Conservation (phyloP, 169 alveolate species). For the Theileria annulata region DNA sequence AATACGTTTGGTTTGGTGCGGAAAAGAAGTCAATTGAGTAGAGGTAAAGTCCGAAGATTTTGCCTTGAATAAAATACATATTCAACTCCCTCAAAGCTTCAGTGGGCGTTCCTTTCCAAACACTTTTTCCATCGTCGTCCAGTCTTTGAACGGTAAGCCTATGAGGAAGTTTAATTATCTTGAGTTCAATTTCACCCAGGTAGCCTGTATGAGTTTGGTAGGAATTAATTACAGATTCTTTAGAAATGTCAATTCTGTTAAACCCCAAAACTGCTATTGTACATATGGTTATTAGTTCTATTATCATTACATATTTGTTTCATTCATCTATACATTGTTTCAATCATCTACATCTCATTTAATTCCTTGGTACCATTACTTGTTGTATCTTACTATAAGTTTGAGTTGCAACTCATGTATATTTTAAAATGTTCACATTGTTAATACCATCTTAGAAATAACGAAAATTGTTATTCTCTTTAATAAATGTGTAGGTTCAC, state of each 20-base stretch:
- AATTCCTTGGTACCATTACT: neutral
- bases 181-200: neutral
- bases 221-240: neutral
- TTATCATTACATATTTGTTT: neutral
- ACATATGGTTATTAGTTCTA: neutral
- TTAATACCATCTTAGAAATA: neutral
- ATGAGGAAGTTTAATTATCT: neutral
- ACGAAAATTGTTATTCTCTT: neutral
- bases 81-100: constrained; percentile 13
- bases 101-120: constrained; percentile 4
- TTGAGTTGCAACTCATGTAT: too few species aligned
- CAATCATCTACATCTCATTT: neutral
- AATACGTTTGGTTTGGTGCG: constrained; percentile 2
- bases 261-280: neutral
- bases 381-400: too few species aligned
- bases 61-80: neutral
- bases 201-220: neutral
- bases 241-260: constrained; percentile 1
- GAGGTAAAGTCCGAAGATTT: constrained; percentile 1
- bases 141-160: neutral
- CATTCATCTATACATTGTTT: neutral
- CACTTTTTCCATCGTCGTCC: neutral
- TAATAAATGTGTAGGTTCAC: neutral
- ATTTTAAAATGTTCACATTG: neutral
- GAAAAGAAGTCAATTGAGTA: constrained; percentile 14